phyloP scores from a whole-genome alignment of 106 monocot species.

The Hemerocallis citrina region DNA sequence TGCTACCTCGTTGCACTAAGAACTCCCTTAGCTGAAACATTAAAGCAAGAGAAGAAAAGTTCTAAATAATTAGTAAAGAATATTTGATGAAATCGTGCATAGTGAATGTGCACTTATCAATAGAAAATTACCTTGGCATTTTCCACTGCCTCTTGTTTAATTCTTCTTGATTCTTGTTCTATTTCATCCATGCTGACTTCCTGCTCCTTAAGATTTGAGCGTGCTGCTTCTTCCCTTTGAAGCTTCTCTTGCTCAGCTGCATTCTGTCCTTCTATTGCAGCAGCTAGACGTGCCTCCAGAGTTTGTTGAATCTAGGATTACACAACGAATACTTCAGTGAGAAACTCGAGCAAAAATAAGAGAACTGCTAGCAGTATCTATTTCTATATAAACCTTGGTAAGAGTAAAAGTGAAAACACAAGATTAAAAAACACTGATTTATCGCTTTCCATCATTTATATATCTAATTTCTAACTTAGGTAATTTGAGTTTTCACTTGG shows the following conservation, averaged over 20 bases:
- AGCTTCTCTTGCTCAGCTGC: conserved; percentile 47
- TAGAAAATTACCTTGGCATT: conserved; percentile 56
- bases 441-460: neutral
- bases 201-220: conserved; percentile 40
- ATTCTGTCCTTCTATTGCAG: conserved; percentile 41
- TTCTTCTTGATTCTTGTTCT: conserved; percentile 50
- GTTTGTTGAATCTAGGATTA: conserved; percentile 36
- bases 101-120: neutral
- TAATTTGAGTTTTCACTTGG: too few species aligned
- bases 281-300: conserved; percentile 45
- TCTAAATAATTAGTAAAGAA: neutral
- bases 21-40: conserved; percentile 73
- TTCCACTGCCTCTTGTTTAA: conserved; percentile 54
- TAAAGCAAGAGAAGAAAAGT: neutral
- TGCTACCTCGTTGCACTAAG: conserved; percentile 51
- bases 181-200: conserved; percentile 44
- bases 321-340: neutral
- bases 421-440: neutral
- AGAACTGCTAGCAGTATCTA: neutral
- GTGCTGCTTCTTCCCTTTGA: conserved; percentile 41
- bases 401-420: neutral
- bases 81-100: neutral
- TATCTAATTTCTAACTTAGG: neutral
- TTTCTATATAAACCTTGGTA: neutral
- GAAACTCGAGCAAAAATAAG: neutral